phyloP scores from a whole-genome alignment of 192 early-diverging fungal genomes.

The Coemansia sp. region DNA sequence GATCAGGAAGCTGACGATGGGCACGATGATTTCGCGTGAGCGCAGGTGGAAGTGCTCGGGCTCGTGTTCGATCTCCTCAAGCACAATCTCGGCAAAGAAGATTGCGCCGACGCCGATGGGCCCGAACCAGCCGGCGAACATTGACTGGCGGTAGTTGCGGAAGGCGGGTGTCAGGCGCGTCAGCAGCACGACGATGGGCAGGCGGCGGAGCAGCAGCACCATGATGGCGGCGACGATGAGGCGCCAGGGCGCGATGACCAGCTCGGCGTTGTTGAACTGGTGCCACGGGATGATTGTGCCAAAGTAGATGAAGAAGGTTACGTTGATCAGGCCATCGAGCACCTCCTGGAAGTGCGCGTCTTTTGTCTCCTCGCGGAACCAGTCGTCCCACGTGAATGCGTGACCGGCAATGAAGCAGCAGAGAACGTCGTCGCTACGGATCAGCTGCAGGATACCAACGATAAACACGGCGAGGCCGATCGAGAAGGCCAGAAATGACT shows the following conservation, averaged over 20 bases:
- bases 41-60: slow-evolving; percentile 35
- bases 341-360: slow-evolving; percentile 91
- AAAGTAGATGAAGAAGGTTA: slow-evolving; percentile 88
- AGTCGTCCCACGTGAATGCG: slow-evolving; percentile 87
- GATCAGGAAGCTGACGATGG: slow-evolving; percentile 74
- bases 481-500: slow-evolving; percentile 79
- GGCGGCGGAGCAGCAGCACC: slow-evolving; percentile 69
- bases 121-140: slow-evolving; percentile 91
- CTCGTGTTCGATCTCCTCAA: slow-evolving; percentile 47
- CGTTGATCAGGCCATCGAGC: slow-evolving; percentile 86
- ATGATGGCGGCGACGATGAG: slow-evolving; percentile 66
- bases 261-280: slow-evolving; percentile 60
- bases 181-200: slow-evolving; percentile 69
- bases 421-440: slow-evolving; percentile 72
- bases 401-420: slow-evolving; percentile 78
- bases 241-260: slow-evolving; percentile 66
- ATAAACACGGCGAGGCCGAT: slow-evolving; percentile 75
- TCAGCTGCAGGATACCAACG: slow-evolving; percentile 64
- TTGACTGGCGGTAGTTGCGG: slow-evolving; percentile 68
- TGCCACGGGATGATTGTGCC: slow-evolving; percentile 77
- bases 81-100: slow-evolving; percentile 56
- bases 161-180: slow-evolving; percentile 69
- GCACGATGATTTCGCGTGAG: slow-evolving; percentile 49
- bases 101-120: slow-evolving; percentile 77
- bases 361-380: slow-evolving; percentile 84